Conservation (phyloP, 2,329 filamentous ascomycete species). For the Simplicillium aogashimaense region DNA sequence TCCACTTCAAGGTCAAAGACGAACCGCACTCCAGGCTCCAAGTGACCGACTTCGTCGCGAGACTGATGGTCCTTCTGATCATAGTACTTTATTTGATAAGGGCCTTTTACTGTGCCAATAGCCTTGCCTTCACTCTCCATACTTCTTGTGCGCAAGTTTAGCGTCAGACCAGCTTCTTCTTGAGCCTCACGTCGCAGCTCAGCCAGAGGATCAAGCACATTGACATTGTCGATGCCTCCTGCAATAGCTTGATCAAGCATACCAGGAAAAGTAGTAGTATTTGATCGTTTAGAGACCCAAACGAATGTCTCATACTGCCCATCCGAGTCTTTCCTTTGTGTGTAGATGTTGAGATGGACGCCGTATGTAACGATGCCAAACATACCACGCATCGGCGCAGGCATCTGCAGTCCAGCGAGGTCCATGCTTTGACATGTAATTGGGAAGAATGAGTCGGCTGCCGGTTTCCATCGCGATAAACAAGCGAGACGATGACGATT, state of each 20-base stretch:
- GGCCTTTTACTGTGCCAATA: slow-evolving; percentile 14
- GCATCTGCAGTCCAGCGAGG: slow-evolving; percentile 16
- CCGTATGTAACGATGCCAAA: slow-evolving; percentile 25
- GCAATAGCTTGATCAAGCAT: slow-evolving; percentile 27
- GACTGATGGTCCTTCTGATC: slow-evolving; percentile 20
- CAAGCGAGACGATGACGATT: slow-evolving; percentile 13
- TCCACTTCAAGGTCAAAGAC: slow-evolving; percentile 23
- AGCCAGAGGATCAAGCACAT: slow-evolving; percentile 15
- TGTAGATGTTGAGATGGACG: slow-evolving; percentile 26
- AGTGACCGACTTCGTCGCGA: slow-evolving; percentile 19
- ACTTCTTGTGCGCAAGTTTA: slow-evolving; percentile 13
- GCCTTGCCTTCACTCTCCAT: slow-evolving; percentile 9
- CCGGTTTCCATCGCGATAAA: too few species aligned
- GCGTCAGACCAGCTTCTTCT: slow-evolving; percentile 20
- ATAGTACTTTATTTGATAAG: slow-evolving; percentile 21
- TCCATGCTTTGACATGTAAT: slow-evolving; percentile 14
- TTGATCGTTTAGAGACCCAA: slow-evolving; percentile 23
- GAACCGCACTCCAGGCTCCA: slow-evolving; percentile 27
- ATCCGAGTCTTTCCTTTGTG: background rate
- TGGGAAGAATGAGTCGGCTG: background rate
- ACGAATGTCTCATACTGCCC: background rate
- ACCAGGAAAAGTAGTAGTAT: slow-evolving; percentile 19
- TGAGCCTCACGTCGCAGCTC: slow-evolving; percentile 21
- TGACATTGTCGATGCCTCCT: slow-evolving; percentile 20
- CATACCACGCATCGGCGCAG: slow-evolving; percentile 21